Base-by-base conservation (phyloP, 805 yeast genomes). In the Metschnikowia baotianmanensis region DNA sequence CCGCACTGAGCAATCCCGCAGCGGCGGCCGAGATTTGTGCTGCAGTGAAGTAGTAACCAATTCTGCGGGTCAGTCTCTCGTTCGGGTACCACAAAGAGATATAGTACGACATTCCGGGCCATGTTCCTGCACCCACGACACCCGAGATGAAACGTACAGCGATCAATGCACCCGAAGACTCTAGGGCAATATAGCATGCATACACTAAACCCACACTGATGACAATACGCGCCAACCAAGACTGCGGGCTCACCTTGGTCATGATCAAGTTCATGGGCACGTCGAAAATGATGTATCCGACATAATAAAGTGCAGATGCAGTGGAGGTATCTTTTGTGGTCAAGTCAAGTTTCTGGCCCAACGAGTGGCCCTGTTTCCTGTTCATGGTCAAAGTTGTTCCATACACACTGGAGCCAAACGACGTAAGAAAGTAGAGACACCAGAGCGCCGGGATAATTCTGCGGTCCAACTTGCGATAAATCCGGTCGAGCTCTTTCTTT, bases 1-100 rank as follows among this genome's bases (percentile, higher is more conserved):
- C 95, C 2, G 96, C 96, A 40, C 85, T 77, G 11, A 87, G 87
- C 40, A 87, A 72, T 29, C 96, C 96, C 7, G 90, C 89, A 7
- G 80, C 91, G n/a, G 95, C 80, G 1, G 95, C 90, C 32, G 90
- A 80, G n/a, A 87, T 59, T 62, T 87, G 96, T 1, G 96, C 95
- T 16, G 96, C 96, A 1, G 96, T 87, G 62, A 83, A 87, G 61
- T 87, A 87, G 64, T 83, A 87, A 2, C 96, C 96, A 47, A 87
- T 83, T 57, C 96, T 71, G 48, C 77, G 74, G 2, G 95, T 85
- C 50, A 80, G 76, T 45, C 93, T 70, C 34, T 83, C 80, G 38
- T 81, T 76, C 2, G 96, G 96, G 56, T 87, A 87, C 91, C 95
- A 87, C 52, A 86, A 65, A 0, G 90, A 78, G 31, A 87, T 71